Percentiles rank a stretch among this genome's conserved stretches.
Conservation (phyloP, 768 basidiomycete genomes). For the Tulasnella sp. region DNA sequence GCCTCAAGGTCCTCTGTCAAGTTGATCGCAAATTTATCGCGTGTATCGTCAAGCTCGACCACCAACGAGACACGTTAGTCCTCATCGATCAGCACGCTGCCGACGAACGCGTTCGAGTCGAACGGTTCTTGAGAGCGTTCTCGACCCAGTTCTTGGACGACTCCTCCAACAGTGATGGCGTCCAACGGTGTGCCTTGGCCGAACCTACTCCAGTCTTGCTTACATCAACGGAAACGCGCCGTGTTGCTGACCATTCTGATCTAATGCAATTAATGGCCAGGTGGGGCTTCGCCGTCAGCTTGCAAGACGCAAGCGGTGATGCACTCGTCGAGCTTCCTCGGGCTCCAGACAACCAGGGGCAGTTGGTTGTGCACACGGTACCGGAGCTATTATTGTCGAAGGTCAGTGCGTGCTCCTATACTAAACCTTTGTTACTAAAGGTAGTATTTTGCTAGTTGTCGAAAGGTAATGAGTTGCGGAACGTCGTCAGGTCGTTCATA, state of each 20-base stretch:
- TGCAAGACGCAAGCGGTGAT: too few relatives aligned
- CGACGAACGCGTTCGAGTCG: constrained; percentile 90
- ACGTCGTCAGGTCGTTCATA: constrained; percentile 62
- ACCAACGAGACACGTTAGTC: constrained; percentile 35
- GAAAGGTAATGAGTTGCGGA: constrained; percentile 54
- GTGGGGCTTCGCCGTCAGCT: constrained; percentile 25
- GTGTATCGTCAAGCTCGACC: constrained; percentile 39
- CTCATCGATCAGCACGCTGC: constrained; percentile 97
- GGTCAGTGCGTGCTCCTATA: too few relatives aligned
- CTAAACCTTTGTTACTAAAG: too few relatives aligned
- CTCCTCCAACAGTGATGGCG: background rate
- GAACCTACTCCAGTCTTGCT: background rate
- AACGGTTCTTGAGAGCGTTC: constrained; percentile 52
- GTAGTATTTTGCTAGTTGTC: too few relatives aligned
- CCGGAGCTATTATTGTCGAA: background rate
- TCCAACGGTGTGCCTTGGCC: background rate
- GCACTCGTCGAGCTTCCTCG: too few relatives aligned
- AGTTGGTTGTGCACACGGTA: constrained; percentile 1
- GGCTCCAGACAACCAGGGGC: constrained; percentile 18
- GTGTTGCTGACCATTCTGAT: background rate
- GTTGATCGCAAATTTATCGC: constrained; percentile 87
- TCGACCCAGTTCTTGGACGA: background rate
- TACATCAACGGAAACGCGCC: background rate
- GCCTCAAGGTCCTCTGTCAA: constrained; percentile 60
- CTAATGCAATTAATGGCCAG: constrained; percentile 19